phyloP scores from a whole-genome alignment of 768 basidiomycete genomes.

The Calocera viscosa region DNA sequence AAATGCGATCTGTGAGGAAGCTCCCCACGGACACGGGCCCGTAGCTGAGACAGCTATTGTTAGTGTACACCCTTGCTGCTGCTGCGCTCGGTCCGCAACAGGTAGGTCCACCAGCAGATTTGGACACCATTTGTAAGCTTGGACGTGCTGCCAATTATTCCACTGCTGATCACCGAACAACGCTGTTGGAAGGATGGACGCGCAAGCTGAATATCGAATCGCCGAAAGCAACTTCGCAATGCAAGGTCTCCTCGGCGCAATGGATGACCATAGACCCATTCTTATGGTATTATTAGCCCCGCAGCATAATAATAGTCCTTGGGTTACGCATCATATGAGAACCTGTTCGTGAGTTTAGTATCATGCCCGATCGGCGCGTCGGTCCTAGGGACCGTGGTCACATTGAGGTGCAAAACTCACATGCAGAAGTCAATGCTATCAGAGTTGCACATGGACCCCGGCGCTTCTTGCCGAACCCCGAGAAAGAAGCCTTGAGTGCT shows the following conservation, averaged over 20 bases:
- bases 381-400: not conserved
- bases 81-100: too few relatives aligned
- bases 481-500: not conserved
- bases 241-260: too few relatives aligned
- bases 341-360: not conserved
- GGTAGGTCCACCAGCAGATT: not conserved
- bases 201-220: not conserved
- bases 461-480: not conserved
- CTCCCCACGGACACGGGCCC: too few relatives aligned
- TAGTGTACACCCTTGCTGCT: too few relatives aligned
- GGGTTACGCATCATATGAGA: not conserved
- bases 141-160: not conserved
- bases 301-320: not conserved
- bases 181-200: not conserved
- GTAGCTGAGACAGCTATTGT: too few relatives aligned
- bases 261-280: too few relatives aligned
- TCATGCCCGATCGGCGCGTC: not conserved
- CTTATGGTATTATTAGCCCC: too few relatives aligned
- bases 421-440: not conserved
- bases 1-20: too few relatives aligned
- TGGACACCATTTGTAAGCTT: not conserved
- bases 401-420: not conserved
- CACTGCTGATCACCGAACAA: not conserved
- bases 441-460: not conserved
- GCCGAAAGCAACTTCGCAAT: not conserved